Conservation (phyloP, 23 red algal species). For the Cyanidiococcus yangmingshanensis region DNA sequence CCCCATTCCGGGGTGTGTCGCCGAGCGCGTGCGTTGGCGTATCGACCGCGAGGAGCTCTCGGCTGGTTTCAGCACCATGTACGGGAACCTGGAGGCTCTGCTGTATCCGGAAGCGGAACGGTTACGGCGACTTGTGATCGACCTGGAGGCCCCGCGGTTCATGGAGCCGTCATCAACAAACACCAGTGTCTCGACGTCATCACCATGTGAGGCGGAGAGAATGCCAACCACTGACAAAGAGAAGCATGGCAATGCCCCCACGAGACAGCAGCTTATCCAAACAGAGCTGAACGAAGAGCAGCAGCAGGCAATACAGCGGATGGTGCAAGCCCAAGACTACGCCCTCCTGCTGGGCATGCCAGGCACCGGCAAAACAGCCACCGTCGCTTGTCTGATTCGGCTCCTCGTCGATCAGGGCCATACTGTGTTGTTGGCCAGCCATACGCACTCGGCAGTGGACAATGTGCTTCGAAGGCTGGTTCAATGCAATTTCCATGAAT, state of each 20-base stretch:
- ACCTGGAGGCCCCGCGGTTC: slow-evolving; percentile 32
- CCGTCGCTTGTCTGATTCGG: slow-evolving; percentile 41
- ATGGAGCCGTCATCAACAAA: no score
- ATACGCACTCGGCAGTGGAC: slow-evolving; percentile 84
- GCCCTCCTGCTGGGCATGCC: slow-evolving; percentile 68
- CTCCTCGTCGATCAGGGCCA: slow-evolving; percentile 22
- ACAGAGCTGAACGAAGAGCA: slow-evolving; percentile 21
- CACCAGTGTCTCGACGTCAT: neutral
- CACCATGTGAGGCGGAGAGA: slow-evolving; percentile 20
- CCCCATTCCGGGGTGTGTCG: neutral
- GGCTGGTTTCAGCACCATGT: slow-evolving; percentile 36
- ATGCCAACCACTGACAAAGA: slow-evolving; percentile 29
- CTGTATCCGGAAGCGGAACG: slow-evolving; percentile 31
- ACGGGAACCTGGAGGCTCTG: slow-evolving; percentile 49
- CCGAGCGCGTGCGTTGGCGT: slow-evolving; percentile 32
- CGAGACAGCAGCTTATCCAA: neutral
- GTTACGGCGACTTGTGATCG: slow-evolving; percentile 46
- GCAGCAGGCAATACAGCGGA: neutral
- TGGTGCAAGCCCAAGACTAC: slow-evolving; percentile 35
- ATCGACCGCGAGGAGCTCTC: slow-evolving; percentile 52
- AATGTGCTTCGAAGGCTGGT: slow-evolving; percentile 56
- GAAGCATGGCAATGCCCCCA: neutral
- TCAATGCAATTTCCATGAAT: slow-evolving; percentile 18
- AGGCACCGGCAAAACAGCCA: slow-evolving; percentile 76
- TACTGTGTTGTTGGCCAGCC: slow-evolving; percentile 49